Base-by-base conservation (phyloP, 192 early-diverging fungal genomes). In the Allomyces javanicus region DNA sequence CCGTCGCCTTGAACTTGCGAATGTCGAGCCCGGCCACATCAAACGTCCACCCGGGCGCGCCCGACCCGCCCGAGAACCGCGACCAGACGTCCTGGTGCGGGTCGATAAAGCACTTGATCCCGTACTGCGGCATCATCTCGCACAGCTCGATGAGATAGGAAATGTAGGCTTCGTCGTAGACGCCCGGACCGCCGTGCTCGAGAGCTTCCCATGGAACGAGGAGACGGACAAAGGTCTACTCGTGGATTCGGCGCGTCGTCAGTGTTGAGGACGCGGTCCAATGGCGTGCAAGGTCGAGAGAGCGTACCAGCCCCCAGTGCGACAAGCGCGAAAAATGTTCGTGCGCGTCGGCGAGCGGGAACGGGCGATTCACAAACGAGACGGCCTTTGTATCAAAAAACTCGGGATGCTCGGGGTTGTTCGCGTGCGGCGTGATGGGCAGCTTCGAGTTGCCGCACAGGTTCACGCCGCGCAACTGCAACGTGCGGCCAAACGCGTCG, bases 41-140 rank as follows among this genome's bases (percentile, higher is more conserved):
- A 80, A 93, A 89, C 2, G 88, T 90, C 90, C 89, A 91, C 23
- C 78, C 86, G 43, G 90, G 90, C 27, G 90, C 90, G 25, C 90
- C 89, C 24, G 83, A 85, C 25, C 90, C 90, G 7, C 90, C 89
- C 21, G 85, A 86, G 66, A 83, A 91, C 26, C 84, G 72, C 17
- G 83, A 85, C 83, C 84, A 86, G 72, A 85, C 86, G 71, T 92
- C 90, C 71, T 92, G 90, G 72, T 92, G 90, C 9, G 90, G 90
- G 76, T 92, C 86, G 64, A 92, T 88, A 45, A 92, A 87, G 69
- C 87, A 89, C 67, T 86, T 83, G 67, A 92, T 82, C 9, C 88
- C 90, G 76, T 87, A 87, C 27, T 81, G 73, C 63, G 79, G 75
- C 72, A 88, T 86, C 22, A 81, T 74, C 27, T 75, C 75, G 23